phyloP scores from a whole-genome alignment of 2,329 filamentous ascomycete genomes.

The Diaporthe amygdali region DNA sequence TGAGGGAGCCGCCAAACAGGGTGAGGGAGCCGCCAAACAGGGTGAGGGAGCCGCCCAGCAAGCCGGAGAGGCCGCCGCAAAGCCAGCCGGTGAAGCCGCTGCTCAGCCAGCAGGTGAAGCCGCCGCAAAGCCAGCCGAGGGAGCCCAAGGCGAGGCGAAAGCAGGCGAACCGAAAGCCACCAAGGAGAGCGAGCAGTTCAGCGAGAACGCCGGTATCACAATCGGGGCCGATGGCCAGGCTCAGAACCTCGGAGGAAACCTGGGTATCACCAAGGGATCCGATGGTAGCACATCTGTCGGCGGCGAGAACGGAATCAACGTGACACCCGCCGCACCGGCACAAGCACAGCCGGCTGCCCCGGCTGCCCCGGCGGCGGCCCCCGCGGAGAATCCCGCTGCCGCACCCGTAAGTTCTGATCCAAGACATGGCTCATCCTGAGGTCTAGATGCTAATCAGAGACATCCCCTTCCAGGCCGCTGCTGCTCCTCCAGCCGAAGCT shows the following conservation, averaged over 20 bases:
- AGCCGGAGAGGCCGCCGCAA: not conserved
- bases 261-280: conserved; percentile 23
- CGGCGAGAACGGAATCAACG: conserved; percentile 23
- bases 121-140: not conserved
- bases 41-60: not conserved
- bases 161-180: conserved; percentile 17
- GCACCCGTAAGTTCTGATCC: not conserved
- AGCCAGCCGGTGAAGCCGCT: not conserved
- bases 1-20: conserved; percentile 17
- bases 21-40: not conserved
- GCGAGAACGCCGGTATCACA: conserved; percentile 24
- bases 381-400: not conserved
- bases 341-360: conserved; percentile 1
- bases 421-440: not conserved
- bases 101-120: not conserved
- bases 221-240: conserved; percentile 17
- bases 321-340: not conserved
- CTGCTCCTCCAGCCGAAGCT: not conserved
- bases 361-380: not conserved
- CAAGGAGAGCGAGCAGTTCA: conserved; percentile 25
- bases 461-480: not conserved
- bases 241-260: conserved; percentile 23
- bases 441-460: not conserved
- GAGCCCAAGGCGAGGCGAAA: not conserved
- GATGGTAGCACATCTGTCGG: conserved; percentile 24